Percentiles rank a stretch among this genome's conserved stretches.
phyloP scores from a whole-genome alignment of 1,284 basidiomycete genomes.

The Flammula alnicola region DNA sequence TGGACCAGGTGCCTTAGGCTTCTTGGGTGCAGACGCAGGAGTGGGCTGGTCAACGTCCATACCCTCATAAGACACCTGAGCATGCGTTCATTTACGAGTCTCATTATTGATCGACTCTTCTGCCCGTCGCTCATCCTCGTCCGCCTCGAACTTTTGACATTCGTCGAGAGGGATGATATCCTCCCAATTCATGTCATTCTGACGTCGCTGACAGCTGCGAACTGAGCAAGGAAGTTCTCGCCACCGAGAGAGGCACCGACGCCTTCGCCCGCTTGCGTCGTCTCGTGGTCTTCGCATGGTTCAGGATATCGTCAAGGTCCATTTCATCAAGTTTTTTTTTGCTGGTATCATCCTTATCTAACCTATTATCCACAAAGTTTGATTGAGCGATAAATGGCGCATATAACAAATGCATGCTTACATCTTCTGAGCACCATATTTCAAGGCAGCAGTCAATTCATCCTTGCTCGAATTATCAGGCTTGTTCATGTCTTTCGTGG shows the following conservation, averaged over 20 bases:
- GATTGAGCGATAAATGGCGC: conserved; percentile 19
- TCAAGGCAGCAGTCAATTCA: conserved; percentile 97
- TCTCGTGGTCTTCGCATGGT: conserved; percentile 98
- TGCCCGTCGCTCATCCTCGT: conserved; percentile 76
- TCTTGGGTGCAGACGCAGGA: conserved; percentile 66
- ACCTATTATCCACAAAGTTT: conserved; percentile 56
- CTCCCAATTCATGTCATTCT: conserved; percentile 98
- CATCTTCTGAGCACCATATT: conserved; percentile 99
- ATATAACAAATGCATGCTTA: conserved; percentile 40
- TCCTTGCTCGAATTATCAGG: conserved; percentile 95
- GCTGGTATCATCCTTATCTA: conserved; percentile 94
- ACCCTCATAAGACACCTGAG: conserved; percentile 88
- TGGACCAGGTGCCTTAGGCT: conserved; percentile 70
- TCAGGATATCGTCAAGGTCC: conserved; percentile 98
- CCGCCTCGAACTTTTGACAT: conserved; percentile 84
- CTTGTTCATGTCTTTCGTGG: conserved; percentile 70
- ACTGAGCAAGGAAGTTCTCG: conserved; percentile 94
- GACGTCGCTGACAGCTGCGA: conserved; percentile 96
- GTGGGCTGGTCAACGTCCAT: conserved; percentile 84
- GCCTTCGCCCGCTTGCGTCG: conserved; percentile 73
- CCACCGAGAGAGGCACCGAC: conserved; percentile 90
- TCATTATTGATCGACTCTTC: conserved; percentile 72
- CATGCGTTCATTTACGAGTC: conserved; percentile 82
- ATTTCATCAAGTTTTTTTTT: conserved; percentile 99
- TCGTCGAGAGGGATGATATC: conserved; percentile 98